A percentile compares a stretch with the other conserved stretches of the same genome.
These are phyloP conservation scores for Penicillium antarcticum DNA, from an alignment of 495 filamentous ascomycete genomes.

Conservation along the genomic window DNA sequence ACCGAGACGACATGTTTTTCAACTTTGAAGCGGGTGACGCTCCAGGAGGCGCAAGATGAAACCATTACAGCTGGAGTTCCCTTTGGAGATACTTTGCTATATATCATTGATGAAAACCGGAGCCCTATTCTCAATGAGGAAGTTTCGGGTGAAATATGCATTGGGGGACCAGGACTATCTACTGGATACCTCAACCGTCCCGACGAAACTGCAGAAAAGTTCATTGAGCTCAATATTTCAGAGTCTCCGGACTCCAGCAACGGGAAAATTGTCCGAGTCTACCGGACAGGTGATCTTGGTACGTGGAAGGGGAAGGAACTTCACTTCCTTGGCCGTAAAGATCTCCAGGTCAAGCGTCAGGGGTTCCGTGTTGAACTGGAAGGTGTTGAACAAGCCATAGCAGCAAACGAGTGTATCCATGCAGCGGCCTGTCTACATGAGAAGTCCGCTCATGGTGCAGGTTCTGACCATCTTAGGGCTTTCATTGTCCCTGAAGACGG, in stretches of 20 bases:
- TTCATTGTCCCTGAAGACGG: background rate
- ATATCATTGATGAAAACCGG: background rate
- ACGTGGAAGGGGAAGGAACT: slow-evolving; percentile 27
- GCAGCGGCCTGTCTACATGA: background rate
- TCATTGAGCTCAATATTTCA: background rate
- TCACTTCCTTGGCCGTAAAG: slow-evolving; percentile 36
- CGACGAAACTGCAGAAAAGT: background rate
- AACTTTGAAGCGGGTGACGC: background rate
- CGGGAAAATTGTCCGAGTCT: background rate
- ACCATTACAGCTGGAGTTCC: background rate
- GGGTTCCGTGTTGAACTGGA: slow-evolving; percentile 39
- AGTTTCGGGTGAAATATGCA: background rate
- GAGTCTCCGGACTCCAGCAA: too few relatives aligned
- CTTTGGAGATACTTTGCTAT: background rate
- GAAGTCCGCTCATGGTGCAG: background rate
- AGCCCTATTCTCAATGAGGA: background rate
- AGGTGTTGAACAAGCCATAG: slow-evolving; percentile 26
- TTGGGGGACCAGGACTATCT: slow-evolving; percentile 2
- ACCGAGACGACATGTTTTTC: slow-evolving; percentile 21
- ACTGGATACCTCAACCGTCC: slow-evolving; percentile 3
- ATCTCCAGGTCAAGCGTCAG: slow-evolving; percentile 42
- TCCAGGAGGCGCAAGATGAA: background rate
- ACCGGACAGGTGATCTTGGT: slow-evolving; percentile 29
- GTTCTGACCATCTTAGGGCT: background rate
- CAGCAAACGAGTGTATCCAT: background rate